Conservation (phyloP, 805 yeast genomes). For the Lachancea mirantina region DNA sequence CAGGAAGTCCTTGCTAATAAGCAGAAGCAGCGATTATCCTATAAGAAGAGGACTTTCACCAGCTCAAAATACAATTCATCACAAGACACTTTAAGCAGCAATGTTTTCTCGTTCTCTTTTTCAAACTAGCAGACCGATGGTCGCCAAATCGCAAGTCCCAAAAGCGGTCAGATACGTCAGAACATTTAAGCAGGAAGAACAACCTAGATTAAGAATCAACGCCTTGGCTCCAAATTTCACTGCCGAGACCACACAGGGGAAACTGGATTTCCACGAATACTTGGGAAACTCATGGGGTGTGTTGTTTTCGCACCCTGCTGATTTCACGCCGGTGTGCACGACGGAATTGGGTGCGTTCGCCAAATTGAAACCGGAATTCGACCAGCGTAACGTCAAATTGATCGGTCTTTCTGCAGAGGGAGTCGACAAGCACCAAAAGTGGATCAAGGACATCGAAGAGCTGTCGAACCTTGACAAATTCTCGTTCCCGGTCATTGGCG, state of each 20-base stretch:
- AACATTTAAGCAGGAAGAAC: constrained; percentile 46
- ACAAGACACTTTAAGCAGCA: no score
- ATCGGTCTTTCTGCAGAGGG: constrained; percentile 87
- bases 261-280: constrained; percentile 79
- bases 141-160: constrained; percentile 17
- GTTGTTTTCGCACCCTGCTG: constrained; percentile 91
- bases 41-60: no score
- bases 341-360: constrained; percentile 95
- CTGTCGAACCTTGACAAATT: constrained; percentile 64
- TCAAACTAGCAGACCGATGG: constrained; percentile 21
- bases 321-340: constrained; percentile 95
- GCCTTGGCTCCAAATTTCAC: constrained; percentile 82
- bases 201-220: constrained; percentile 67
- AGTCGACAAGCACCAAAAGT: constrained; percentile 67
- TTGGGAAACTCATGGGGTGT: constrained; percentile 83
- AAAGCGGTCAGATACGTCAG: constrained; percentile 32
- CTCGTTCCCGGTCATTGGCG: constrained; percentile 87
- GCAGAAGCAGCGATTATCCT: no score
- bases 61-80: no score
- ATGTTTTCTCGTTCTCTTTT: constrained; percentile 28
- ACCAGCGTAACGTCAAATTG: constrained; percentile 76
- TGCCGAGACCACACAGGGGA: constrained; percentile 77
- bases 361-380: constrained; percentile 79
- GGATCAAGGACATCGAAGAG: constrained; percentile 92
- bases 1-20: no score